Base-by-base conservation (phyloP, 164 flowering plant species). In the Nymphaea thermarum region DNA sequence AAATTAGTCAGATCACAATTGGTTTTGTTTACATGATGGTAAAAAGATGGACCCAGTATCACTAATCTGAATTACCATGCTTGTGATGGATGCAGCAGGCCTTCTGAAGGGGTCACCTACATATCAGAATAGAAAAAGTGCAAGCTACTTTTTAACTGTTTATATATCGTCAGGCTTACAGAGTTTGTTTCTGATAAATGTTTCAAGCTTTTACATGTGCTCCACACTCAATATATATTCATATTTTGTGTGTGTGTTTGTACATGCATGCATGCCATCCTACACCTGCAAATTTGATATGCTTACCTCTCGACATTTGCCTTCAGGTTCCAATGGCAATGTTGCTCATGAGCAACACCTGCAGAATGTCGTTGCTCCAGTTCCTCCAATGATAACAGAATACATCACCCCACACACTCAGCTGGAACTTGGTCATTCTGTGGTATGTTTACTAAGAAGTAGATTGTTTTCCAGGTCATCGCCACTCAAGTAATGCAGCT, bases 391-490 rank as follows among this genome's bases (percentile, higher is more conserved):
- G 66, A 76, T 66, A 71, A 82, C 76, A 67, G 87, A 77, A 66
- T 75, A 77, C 79, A 72, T 81, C 18, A 53, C 80, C 41, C 87
- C 86, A 55, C 80, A 82, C 71, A 80, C 90, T 44, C 91, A 87
- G 72, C 83, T 85, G 73, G 96, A 94, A 71, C 96, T 91, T 73
- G 93, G 97, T 60, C 98, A 87, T 72, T 85, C 98, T 66, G 77
- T 89, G 71, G 98, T 91, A 81, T 83, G 88, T 70, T n/a, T 42
- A 65, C 60, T 67, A 2, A 62, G 11, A 41, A 17, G 11, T 17
- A 17, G 8, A 15, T 15, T 8, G 57, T 51, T 51, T 10, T 10
- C 57, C 8, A 7, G 57, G 57, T 51, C 12, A 51, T 15, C 8
- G 57, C 12, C 14, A 51, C 12, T 51, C 57, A 51, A 2, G 57